Evolutionary conservation across 345 rosid genomes (phyloP).

Genomic region (Corchorus olitorius): DNA sequence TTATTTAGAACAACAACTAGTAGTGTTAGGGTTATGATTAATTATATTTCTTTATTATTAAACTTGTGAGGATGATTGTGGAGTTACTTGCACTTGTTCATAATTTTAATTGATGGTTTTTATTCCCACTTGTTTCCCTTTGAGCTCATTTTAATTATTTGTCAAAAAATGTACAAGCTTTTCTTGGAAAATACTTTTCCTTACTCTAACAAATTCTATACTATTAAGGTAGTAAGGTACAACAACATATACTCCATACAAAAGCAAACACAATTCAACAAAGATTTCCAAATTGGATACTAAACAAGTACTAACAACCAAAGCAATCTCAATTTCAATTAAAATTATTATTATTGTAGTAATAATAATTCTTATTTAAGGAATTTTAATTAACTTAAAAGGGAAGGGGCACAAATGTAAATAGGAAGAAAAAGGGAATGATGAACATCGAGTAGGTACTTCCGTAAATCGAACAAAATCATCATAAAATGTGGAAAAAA

Average conservation of each 20-base stretch:
- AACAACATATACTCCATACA: neutral
- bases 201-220: neutral
- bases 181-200: neutral
- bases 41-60: too few species aligned
- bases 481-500: slow-evolving; percentile 25
- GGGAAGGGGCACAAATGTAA: slow-evolving; percentile 12
- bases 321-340: neutral
- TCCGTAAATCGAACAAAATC: slow-evolving; percentile 44
- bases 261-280: neutral
- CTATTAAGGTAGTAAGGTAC: neutral
- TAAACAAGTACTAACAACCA: neutral
- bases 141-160: neutral
- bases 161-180: neutral
- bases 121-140: neutral
- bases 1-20: too few species aligned
- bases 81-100: too few species aligned
- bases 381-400: neutral
- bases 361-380: neutral
- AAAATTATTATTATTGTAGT: too few species aligned
- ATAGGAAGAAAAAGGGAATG: neutral
- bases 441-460: slow-evolving; percentile 23
- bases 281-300: neutral
- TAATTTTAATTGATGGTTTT: neutral
- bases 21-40: neutral
- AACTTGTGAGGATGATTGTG: neutral